Base-by-base conservation (phyloP, 495 filamentous ascomycete genomes). In the Xylaria nigripes region DNA sequence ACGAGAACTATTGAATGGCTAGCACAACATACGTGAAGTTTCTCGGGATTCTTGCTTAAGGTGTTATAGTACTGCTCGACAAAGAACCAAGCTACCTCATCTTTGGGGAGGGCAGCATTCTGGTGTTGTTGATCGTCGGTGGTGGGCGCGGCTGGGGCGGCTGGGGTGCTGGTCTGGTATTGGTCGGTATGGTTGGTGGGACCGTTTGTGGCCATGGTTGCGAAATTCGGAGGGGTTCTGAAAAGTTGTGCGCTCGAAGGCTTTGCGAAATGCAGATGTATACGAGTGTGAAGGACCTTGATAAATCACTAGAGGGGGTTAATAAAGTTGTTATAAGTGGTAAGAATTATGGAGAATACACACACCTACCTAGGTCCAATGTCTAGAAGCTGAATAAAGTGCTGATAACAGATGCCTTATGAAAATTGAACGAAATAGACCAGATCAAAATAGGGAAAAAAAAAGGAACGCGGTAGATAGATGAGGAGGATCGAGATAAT, bases 51-150 rank as follows among this genome's bases (percentile, higher is more conserved):
- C 68, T 89, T 88, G 82, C 89, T 95, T 63, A 98, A 78, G 58
- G 89, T 98, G 57, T 89, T 97, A 70, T 98, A 98, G 77, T 95
- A 97, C 67, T 95, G 90, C 79, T 98, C 94, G 30, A 97, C 93
- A 59, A 98, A 98, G 70, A 90, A 96, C 93, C 93, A 98, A 62
- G 90, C 93, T 48, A 98, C 87, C 72, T 97, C 89, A 70, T 91
- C 88, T 69, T 93, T 94, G 42, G 70, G 61, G 12, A 76, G 70
- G 29, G 66, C 10, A 2, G 32, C 6, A 15, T 36, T 36, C 32
- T 66, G 59, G 55, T 62, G 30, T 40, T 58, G 45, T 51, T 41
- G 49, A 29, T 59, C 53, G 42, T 49, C 51, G 57, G 51, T 41
- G 2, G 62, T 38, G 45, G 43, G 34, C 23, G 58, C 44, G 25